phyloP scores from a whole-genome alignment of 495 filamentous ascomycete species.

The Penicillium parvum region DNA sequence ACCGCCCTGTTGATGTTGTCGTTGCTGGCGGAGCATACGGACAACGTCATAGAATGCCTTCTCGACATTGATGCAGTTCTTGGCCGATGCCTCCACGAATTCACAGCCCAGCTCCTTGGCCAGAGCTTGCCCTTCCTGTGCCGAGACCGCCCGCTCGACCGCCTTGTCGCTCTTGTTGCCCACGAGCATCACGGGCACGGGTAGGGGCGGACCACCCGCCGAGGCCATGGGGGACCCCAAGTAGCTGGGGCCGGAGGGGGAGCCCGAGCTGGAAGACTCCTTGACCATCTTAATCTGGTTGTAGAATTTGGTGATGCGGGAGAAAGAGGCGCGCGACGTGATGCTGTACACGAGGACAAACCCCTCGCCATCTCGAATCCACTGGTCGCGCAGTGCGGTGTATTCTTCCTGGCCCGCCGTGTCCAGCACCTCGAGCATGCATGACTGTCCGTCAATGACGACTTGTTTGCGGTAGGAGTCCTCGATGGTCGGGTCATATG shows the following conservation, averaged over 20 bases:
- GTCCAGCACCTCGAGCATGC: conserved; percentile 98
- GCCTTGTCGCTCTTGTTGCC: conserved; percentile 97
- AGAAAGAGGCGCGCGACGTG: conserved; percentile 90
- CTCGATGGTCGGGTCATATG: conserved; percentile 95
- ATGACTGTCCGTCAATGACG: conserved; percentile 92
- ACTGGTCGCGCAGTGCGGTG: conserved; percentile 93
- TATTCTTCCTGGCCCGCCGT: conserved; percentile 99
- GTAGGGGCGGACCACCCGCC: conserved; percentile 53
- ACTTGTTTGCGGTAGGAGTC: conserved; percentile 98
- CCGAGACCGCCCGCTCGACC: conserved; percentile 92
- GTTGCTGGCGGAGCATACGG: conserved; percentile 76
- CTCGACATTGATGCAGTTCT: conserved; percentile 98
- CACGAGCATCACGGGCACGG: conserved; percentile 94
- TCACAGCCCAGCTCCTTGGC: conserved; percentile 93
- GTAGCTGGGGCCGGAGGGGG: conserved; percentile 54
- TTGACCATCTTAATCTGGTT: conserved; percentile 96
- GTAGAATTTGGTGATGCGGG: conserved; percentile 91
- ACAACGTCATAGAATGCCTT: conserved; percentile 99
- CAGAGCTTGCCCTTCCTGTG: conserved; percentile 88
- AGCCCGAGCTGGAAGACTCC: conserved; percentile 76
- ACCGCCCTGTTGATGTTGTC: conserved; percentile 50
- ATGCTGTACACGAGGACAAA: conserved; percentile 98
- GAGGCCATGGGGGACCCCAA: conserved; percentile 66
- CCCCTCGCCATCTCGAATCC: conserved; percentile 96
- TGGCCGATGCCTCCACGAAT: conserved; percentile 97